A percentile compares a stretch with the other conserved stretches of the same genome.
These are phyloP conservation scores for Cryomyces minteri DNA, from an alignment of 495 filamentous ascomycete genomes.

Conservation along the genomic window DNA sequence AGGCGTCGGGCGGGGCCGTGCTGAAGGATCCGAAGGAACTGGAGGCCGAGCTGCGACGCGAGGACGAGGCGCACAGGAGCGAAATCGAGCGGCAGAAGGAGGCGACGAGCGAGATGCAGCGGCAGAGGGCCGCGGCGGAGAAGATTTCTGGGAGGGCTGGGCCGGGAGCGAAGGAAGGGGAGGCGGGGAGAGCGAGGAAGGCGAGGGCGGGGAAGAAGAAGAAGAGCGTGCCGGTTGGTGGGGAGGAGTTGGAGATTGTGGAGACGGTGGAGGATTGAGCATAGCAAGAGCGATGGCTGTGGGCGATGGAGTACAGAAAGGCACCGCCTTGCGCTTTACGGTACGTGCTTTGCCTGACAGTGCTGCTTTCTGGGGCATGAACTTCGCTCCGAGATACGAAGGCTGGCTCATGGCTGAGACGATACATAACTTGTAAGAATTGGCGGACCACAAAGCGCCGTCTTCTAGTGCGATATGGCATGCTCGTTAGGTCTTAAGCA, in stretches of 20 bases:
- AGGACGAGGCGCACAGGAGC: constrained; percentile 27
- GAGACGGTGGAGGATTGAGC: background rate
- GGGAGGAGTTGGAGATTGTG: background rate
- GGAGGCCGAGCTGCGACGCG: constrained; percentile 10
- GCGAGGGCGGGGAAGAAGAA: constrained; percentile 18
- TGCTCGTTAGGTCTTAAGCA: too few relatives aligned
- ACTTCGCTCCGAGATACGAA: too few relatives aligned
- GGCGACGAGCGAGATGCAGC: constrained; percentile 42
- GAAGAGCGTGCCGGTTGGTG: background rate
- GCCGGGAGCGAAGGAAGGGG: constrained; percentile 16
- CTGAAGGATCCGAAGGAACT: constrained; percentile 9
- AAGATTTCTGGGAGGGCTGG: constrained; percentile 19
- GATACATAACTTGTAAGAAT: too few relatives aligned
- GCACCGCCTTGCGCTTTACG: too few relatives aligned
- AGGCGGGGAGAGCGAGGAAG: constrained; percentile 25
- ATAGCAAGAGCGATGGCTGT: too few relatives aligned
- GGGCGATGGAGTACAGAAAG: too few relatives aligned
- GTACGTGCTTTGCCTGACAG: too few relatives aligned
- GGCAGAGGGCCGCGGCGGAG: constrained; percentile 28
- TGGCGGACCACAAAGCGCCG: too few relatives aligned
- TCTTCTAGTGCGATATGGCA: too few relatives aligned
- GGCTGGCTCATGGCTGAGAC: too few relatives aligned
- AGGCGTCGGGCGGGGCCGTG: constrained; percentile 5
- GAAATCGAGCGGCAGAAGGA: constrained; percentile 57
- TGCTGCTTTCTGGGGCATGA: too few relatives aligned